phyloP scores from a whole-genome alignment of 345 rosid genomes.

The Turritis glabra region DNA sequence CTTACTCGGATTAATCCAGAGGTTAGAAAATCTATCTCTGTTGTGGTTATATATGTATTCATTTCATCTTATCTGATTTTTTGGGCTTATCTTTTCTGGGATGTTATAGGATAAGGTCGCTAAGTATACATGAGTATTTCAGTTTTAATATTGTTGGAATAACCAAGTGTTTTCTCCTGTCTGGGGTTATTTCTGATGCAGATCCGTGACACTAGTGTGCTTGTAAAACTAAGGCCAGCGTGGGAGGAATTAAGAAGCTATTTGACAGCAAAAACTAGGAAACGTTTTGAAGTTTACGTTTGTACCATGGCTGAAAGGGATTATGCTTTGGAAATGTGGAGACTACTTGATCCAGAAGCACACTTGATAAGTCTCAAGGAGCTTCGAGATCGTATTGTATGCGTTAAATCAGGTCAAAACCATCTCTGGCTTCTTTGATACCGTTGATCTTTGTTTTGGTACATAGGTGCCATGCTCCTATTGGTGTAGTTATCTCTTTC shows the following conservation, averaged over 20 bases:
- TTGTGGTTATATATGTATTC: conserved; percentile 23
- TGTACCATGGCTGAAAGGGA: conserved; percentile 99
- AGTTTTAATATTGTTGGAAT: background rate
- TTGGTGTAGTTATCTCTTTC: background rate
- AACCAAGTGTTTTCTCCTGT: background rate
- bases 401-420: conserved; percentile 86
- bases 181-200: conserved; percentile 38
- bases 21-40: conserved; percentile 46
- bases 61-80: background rate
- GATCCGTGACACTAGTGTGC: conserved; percentile 99
- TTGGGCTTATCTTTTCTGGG: background rate
- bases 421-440: conserved; percentile 22
- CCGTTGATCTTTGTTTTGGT: background rate
- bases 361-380: conserved; percentile 73
- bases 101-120: background rate
- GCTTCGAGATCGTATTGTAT: conserved; percentile 78
- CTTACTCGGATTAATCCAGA: conserved; percentile 97
- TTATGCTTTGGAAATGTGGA: conserved; percentile 99
- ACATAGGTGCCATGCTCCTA: background rate
- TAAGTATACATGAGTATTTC: background rate
- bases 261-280: conserved; percentile 90
- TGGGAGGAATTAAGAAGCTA: conserved; percentile 97
- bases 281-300: conserved; percentile 97
- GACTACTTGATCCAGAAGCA: conserved; percentile 95
- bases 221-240: conserved; percentile 96